phyloP scores from a whole-genome alignment of 1,284 basidiomycete genomes.

The Tylopilus orsonianus region DNA sequence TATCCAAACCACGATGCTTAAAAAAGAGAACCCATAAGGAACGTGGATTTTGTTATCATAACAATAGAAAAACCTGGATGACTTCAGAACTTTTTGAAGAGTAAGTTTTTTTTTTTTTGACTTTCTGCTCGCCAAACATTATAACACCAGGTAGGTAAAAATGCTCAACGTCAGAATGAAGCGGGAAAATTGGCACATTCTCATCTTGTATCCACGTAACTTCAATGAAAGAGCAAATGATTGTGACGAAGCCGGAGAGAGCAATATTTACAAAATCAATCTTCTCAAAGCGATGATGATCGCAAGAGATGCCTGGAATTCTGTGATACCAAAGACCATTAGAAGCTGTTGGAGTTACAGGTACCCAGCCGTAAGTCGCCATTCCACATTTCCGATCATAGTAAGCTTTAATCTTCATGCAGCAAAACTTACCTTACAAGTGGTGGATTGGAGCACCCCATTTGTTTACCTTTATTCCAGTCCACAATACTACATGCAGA shows the following conservation, averaged over 20 bases:
- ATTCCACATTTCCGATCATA: not conserved
- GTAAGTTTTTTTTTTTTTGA: not conserved
- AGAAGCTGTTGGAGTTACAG: conserved; percentile 6
- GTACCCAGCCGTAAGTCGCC: not conserved
- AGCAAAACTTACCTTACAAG: not conserved
- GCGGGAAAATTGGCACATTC: not conserved
- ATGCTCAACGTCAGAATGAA: not conserved
- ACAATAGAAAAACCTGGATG: conserved; percentile 9
- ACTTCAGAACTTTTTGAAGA: conserved; percentile 1
- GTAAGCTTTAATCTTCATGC: no score
- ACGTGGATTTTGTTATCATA: not conserved
- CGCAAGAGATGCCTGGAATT: not conserved
- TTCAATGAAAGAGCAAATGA: not conserved
- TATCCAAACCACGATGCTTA: not conserved
- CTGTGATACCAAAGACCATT: not conserved
- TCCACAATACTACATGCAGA: no score
- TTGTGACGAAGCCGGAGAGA: not conserved
- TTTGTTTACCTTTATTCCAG: no score
- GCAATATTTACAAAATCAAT: conserved; percentile 1
- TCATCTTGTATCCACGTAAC: not conserved
- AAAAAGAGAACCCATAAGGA: not conserved
- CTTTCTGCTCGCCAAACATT: not conserved
- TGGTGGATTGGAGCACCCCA: not conserved
- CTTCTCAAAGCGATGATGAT: not conserved
- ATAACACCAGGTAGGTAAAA: not conserved